phyloP scores from a whole-genome alignment of 768 basidiomycete species.

The Pleurotus platypus region DNA sequence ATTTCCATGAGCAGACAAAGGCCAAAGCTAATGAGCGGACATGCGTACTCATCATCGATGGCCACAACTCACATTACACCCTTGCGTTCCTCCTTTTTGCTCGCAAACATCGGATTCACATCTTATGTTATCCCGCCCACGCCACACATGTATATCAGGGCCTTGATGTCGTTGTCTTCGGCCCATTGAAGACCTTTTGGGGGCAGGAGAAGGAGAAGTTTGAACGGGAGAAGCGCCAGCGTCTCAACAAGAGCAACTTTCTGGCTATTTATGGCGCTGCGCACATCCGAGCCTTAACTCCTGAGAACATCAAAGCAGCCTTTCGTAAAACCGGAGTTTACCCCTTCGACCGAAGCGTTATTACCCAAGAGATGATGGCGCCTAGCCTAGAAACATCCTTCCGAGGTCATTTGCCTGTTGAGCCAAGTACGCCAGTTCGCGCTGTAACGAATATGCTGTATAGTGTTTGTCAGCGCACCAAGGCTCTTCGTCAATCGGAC shows the following conservation, averaged over 20 bases:
- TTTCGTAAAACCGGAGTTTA: conserved; percentile 19
- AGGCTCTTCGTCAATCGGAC: background rate
- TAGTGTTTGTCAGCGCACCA: background rate
- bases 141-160: conserved; percentile 19
- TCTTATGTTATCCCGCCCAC: conserved; percentile 28
- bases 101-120: conserved; percentile 19
- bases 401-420: conserved; percentile 15
- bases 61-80: conserved; percentile 32
- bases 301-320: conserved; percentile 11
- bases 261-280: conserved; percentile 16
- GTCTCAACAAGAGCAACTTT: conserved; percentile 26
- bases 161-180: conserved; percentile 16
- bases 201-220: conserved; percentile 13
- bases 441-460: conserved; percentile 15
- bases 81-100: conserved; percentile 24
- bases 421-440: conserved; percentile 19
- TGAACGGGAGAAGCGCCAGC: conserved; percentile 10
- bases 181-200: conserved; percentile 13
- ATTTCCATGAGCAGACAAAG: conserved; percentile 22
- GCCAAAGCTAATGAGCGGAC: conserved; percentile 15
- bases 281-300: conserved; percentile 11
- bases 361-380: conserved; percentile 21
- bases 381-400: conserved; percentile 18
- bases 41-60: conserved; percentile 32
- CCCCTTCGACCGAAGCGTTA: conserved; percentile 17